Evolutionary conservation across 2,329 filamentous ascomycete species (phyloP).

Genomic region (Xylaria sp.): DNA sequence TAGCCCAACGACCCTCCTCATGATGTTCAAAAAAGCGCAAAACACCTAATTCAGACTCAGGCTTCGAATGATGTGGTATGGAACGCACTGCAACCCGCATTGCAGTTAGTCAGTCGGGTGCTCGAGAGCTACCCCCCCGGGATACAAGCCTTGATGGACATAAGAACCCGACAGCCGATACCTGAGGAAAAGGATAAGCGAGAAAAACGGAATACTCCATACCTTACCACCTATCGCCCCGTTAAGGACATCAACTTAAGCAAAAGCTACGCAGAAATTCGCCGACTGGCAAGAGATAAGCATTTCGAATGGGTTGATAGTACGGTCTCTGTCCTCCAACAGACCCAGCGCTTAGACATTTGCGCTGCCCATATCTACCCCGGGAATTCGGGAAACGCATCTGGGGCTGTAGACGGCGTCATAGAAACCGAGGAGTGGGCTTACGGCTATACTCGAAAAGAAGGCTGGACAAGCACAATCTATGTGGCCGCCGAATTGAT

Average conservation of each 20-base stretch:
- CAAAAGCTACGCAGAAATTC: conserved; percentile 9
- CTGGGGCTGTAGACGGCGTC: not conserved
- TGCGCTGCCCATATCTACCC: conserved; percentile 7
- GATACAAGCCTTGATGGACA: conserved; percentile 21
- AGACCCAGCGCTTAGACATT: conserved; percentile 17
- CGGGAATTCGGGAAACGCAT: not conserved
- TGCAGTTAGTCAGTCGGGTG: conserved; percentile 27
- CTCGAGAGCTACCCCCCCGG: conserved; percentile 16
- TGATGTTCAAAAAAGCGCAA: not conserved
- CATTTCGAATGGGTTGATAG: conserved; percentile 21
- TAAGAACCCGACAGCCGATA: conserved; percentile 28
- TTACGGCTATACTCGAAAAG: conserved; percentile 17
- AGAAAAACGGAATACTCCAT: not conserved
- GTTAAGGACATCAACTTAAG: conserved; percentile 14
- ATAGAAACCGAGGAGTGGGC: not conserved
- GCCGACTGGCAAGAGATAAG: conserved; percentile 14
- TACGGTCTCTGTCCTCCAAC: conserved; percentile 5
- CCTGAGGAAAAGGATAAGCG: conserved; percentile 1
- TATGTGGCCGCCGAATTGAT: conserved; percentile 28
- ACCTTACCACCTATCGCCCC: conserved; percentile 11
- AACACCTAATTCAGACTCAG: conserved; percentile 8
- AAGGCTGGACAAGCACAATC: not conserved
- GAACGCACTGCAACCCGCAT: conserved; percentile 32
- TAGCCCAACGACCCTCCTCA: not conserved
- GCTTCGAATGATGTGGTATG: conserved; percentile 30